Percentiles rank a stretch among this genome's conserved stretches.
phyloP scores from a whole-genome alignment of 2,329 filamentous ascomycete genomes.

The Graphium sp. region DNA sequence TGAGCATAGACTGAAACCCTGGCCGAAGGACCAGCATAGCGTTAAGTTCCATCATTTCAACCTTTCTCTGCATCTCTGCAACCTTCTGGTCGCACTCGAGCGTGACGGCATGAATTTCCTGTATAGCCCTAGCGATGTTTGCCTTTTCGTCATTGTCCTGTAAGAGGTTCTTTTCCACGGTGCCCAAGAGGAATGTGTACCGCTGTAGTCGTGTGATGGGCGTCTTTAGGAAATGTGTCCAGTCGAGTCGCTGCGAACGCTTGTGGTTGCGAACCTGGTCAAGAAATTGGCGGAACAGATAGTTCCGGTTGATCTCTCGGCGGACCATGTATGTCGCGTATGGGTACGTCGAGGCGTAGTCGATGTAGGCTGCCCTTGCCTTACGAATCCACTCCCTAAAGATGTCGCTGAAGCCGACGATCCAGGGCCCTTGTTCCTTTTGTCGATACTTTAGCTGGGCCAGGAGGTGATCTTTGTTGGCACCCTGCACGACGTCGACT shows the following conservation, averaged over 20 bases:
- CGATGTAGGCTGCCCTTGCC: conserved; percentile 73
- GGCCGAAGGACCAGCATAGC: conserved; percentile 72
- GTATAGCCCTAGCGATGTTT: conserved; percentile 68
- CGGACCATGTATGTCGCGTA: conserved; percentile 69
- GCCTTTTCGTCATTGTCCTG: conserved; percentile 79
- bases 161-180: conserved; percentile 68
- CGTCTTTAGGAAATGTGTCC: conserved; percentile 87
- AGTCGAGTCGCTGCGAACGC: conserved; percentile 67
- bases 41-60: conserved; percentile 71
- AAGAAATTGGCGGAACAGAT: conserved; percentile 74
- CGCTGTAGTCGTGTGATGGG: conserved; percentile 87
- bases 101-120: conserved; percentile 82
- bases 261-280: conserved; percentile 66
- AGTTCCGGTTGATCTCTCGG: conserved; percentile 68
- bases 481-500: conserved; percentile 71
- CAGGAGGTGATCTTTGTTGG: conserved; percentile 84
- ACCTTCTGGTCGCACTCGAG: conserved; percentile 85
- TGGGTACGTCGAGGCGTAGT: conserved; percentile 80
- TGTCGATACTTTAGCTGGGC: conserved; percentile 94
- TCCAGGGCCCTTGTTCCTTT: conserved; percentile 90
- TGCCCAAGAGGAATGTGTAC: conserved; percentile 69
- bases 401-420: conserved; percentile 86
- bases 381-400: conserved; percentile 98
- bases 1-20: conserved; percentile 76
- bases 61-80: conserved; percentile 80